Base-by-base conservation (phyloP, 2,329 filamentous ascomycete species). In the Hymenoscyphus scutula region DNA sequence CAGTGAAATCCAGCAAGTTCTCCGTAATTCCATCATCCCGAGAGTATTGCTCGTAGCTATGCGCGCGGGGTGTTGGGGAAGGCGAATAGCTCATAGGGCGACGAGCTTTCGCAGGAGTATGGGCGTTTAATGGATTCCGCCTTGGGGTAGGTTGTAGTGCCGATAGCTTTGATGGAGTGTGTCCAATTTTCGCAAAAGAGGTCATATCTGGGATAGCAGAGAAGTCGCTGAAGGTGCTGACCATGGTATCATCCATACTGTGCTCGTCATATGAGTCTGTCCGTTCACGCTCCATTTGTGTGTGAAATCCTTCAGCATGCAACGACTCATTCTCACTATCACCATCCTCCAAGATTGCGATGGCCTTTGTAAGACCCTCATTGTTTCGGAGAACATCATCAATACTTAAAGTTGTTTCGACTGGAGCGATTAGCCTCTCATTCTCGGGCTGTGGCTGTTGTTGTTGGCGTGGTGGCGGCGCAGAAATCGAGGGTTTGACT, bases 181-280 rank as follows among this genome's bases (percentile, higher is more conserved):
- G 85, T 61, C 88, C 86, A 60, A 95, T 78, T 66, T 87, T 87
- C 8, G 91, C 88, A 71, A 96, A 92, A 71, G 88, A 87, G 23
- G 92, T 95, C 85, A 95, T 86, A 70, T 94, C 91, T 5, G 92
- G 92, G 60, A 97, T 86, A 8, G 91, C 92, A 1, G 94, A 97
- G 76, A 97, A 97, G 13, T 84, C 87, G 79, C 92, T 97, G 74
- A 96, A 74, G 27, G 74, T 72, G 66, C 72, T 73, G 54, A 70
- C 64, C 65, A 74, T 74, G 29, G 73, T 74, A 57, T 76, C 75
- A 37, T 74, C 71, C 41, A 79, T 77, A 37, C 71, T 72, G 23
- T 64, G 70, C 17, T 71, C 70, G 8, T 48, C 41, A 23, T 48
- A 48, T 23, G 41, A 48, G 27, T 76, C 73, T 32, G 70, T 71